Evolutionary conservation across 2,329 filamentous ascomycete genomes (phyloP).

Genomic region (Trichoderma semiorbis): DNA sequence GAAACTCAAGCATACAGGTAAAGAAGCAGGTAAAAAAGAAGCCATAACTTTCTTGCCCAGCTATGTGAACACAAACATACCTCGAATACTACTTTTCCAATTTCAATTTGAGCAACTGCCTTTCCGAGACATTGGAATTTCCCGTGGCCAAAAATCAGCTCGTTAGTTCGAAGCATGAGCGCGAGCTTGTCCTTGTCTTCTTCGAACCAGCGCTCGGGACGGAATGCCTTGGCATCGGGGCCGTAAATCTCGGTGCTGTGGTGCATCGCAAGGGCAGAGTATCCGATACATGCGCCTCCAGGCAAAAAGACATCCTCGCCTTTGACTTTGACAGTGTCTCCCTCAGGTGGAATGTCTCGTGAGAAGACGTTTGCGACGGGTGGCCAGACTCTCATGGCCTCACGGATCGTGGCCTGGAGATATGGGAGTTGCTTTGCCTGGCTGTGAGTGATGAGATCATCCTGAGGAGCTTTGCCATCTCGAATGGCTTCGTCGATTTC

Average conservation of each 20-base stretch:
- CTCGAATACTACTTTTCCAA: slow-evolving; percentile 40
- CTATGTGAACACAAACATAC: slow-evolving; percentile 26
- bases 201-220: slow-evolving; percentile 39
- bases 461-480: slow-evolving; percentile 34
- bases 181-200: slow-evolving; percentile 27
- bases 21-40: too few relatives aligned
- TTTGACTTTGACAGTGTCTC: slow-evolving; percentile 29
- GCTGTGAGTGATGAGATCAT: slow-evolving; percentile 37
- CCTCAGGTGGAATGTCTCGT: slow-evolving; percentile 23
- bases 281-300: slow-evolving; percentile 30
- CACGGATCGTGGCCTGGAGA: slow-evolving; percentile 45
- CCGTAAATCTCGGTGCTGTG: slow-evolving; percentile 33
- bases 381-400: slow-evolving; percentile 35
- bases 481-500: slow-evolving; percentile 50
- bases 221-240: slow-evolving; percentile 31
- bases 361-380: slow-evolving; percentile 29
- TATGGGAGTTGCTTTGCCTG: slow-evolving; percentile 41
- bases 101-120: slow-evolving; percentile 36
- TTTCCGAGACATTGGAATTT: slow-evolving; percentile 39
- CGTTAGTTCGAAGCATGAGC: slow-evolving; percentile 33
- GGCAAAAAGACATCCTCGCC: slow-evolving; percentile 39
- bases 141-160: slow-evolving; percentile 39
- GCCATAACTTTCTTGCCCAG: background rate
- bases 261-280: slow-evolving; percentile 32
- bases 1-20: background rate